Conservation (phyloP, 1,284 basidiomycete genomes). For the Apiotrichum veenhuisii region DNA sequence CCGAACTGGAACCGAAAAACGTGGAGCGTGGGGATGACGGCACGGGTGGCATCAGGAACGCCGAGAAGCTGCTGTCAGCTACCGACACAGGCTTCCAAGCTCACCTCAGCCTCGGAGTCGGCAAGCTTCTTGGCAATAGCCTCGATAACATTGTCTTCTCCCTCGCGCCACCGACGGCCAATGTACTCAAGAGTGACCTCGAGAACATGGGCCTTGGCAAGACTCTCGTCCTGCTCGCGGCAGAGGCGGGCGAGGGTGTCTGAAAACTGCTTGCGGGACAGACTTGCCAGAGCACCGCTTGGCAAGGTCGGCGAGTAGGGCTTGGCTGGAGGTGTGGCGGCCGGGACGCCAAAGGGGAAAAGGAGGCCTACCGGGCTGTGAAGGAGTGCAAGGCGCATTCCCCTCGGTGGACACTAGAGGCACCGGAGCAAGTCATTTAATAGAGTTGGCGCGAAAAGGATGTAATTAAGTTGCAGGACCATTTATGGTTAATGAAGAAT, state of each 20-base stretch:
- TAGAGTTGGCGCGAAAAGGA: too few relatives aligned
- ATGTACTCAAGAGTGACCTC: conserved; percentile 39
- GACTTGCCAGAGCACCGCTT: conserved; percentile 9
- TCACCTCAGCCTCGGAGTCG: conserved; percentile 46
- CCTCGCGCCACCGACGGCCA: conserved; percentile 25
- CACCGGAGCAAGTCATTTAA: not conserved
- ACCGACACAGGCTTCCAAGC: not conserved
- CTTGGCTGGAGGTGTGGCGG: conserved; percentile 1
- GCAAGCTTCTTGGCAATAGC: conserved; percentile 28
- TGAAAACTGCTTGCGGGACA: conserved; percentile 28
- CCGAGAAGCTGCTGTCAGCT: conserved; percentile 27
- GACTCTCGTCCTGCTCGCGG: not conserved
- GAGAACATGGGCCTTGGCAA: conserved; percentile 4
- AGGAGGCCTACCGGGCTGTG: conserved; percentile 15
- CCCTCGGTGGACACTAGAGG: not conserved
- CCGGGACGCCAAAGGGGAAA: conserved; percentile 25
- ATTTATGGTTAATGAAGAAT: too few relatives aligned
- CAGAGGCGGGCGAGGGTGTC: conserved; percentile 26
- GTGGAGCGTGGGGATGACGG: conserved; percentile 28
- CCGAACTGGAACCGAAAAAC: conserved; percentile 32
- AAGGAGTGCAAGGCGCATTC: conserved; percentile 7
- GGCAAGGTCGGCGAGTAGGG: conserved; percentile 9
- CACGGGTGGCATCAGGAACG: conserved; percentile 2
- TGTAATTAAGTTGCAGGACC: too few relatives aligned
- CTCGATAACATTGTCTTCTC: conserved; percentile 23